These are phyloP conservation scores for Chlamydomonas incerta DNA, from an alignment of 139 green algal species.

Conservation along the genomic window DNA sequence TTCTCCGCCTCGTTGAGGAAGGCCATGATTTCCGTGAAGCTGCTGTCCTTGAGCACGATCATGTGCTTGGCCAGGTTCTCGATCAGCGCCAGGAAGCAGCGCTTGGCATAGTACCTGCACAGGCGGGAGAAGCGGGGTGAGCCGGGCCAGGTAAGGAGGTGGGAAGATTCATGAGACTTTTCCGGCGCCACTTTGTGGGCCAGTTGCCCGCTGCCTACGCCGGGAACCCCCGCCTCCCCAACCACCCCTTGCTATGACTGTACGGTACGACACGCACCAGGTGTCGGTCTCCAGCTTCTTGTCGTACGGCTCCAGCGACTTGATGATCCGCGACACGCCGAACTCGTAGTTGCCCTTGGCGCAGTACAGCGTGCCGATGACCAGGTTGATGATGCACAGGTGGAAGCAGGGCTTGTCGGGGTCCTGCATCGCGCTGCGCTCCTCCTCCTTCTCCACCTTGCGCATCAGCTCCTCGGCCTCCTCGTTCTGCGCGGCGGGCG, in stretches of 20 bases:
- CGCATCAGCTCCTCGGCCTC: constrained; percentile 93
- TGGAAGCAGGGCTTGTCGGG: constrained; percentile 80
- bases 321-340: constrained; percentile 90
- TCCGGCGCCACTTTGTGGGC: too few species aligned
- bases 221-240: too few species aligned
- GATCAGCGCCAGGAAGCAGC: constrained; percentile 85
- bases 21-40: constrained; percentile 75
- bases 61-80: constrained; percentile 93
- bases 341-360: constrained; percentile 92
- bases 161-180: too few species aligned
- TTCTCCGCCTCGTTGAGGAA: constrained; percentile 78
- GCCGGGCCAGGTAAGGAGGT: too few species aligned
- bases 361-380: constrained; percentile 95
- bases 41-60: constrained; percentile 79
- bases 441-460: constrained; percentile 86
- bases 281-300: constrained; percentile 87
- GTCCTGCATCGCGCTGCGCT: constrained; percentile 50
- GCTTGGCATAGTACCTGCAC: constrained; percentile 74
- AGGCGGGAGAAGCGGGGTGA: background rate
- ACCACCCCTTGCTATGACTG: too few species aligned
- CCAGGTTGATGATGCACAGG: constrained; percentile 93
- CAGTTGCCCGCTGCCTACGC: too few species aligned
- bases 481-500: constrained; percentile 89
- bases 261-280: constrained; percentile 60
- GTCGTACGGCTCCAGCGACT: constrained; percentile 85